A percentile compares a stretch with the other conserved stretches of the same genome.
Evolutionary conservation across 2,329 filamentous ascomycete genomes (phyloP).

Genomic region (Paecilomyces sp.): DNA sequence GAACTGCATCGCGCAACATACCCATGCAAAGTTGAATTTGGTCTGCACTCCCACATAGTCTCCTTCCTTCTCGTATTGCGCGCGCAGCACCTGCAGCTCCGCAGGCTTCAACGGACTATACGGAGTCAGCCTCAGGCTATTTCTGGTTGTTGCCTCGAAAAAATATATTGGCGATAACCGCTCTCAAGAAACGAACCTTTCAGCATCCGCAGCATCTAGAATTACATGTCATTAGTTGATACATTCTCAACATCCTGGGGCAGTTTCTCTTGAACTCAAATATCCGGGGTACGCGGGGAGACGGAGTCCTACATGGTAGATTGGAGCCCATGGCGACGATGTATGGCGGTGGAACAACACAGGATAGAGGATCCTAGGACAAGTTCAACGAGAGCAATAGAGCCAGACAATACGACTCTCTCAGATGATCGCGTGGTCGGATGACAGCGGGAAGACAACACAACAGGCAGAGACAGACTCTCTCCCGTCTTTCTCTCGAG

Average conservation of each 20-base stretch:
- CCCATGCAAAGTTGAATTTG: slow-evolving; percentile 99
- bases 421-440: slow-evolving; percentile 1
- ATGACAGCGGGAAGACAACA: background rate
- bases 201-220: slow-evolving; percentile 91
- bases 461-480: background rate
- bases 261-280: slow-evolving; percentile 12
- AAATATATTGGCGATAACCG: background rate
- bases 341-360: background rate
- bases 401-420: background rate
- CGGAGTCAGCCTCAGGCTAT: background rate
- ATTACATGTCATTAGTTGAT: slow-evolving; percentile 3
- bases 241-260: slow-evolving; percentile 7
- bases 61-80: slow-evolving; percentile 96
- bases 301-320: slow-evolving; percentile 40
- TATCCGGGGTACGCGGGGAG: slow-evolving; percentile 10
- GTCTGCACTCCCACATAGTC: slow-evolving; percentile 96
- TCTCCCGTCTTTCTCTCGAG: background rate
- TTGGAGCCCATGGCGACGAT: slow-evolving; percentile 34
- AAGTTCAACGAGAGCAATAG: background rate
- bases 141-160: background rate
- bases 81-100: slow-evolving; percentile 84
- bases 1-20: slow-evolving; percentile 35
- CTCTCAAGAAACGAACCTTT: slow-evolving; percentile 59
- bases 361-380: background rate
- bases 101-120: slow-evolving; percentile 76